A percentile compares a stretch with the other conserved stretches of the same genome.
Evolutionary conservation across 345 rosid genomes (phyloP).

Genomic region (Mangifera indica): DNA sequence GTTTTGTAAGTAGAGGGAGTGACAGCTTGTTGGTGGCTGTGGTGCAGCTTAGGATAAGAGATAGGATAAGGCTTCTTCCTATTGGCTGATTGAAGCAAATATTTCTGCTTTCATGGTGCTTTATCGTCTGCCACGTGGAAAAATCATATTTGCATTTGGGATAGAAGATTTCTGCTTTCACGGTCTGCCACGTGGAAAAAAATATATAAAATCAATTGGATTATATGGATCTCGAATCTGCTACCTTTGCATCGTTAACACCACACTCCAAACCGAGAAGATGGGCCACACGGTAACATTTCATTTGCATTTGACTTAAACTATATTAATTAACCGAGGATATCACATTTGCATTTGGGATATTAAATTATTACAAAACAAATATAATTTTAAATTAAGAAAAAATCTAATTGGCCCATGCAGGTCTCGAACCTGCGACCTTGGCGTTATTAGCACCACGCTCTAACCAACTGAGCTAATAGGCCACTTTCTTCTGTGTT

Average conservation of each 20-base stretch:
- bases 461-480: constrained; percentile 89
- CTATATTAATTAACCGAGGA: no score
- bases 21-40: constrained; percentile 30
- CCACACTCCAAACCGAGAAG: no score
- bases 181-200: no score
- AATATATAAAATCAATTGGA: no score
- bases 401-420: constrained; percentile 74
- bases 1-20: background rate
- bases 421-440: constrained; percentile 79
- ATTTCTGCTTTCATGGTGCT: constrained; percentile 22
- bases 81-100: constrained; percentile 55
- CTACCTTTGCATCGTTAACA: no score
- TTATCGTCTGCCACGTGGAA: constrained; percentile 81
- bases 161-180: no score
- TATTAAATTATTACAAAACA: no score
- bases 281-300: no score
- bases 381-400: no score
- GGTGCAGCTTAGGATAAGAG: constrained; percentile 56
- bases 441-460: constrained; percentile 98
- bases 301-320: no score
- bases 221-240: no score
- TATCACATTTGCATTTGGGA: no score
- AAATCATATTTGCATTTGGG: constrained; percentile 8
- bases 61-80: constrained; percentile 64
- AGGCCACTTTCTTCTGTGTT: constrained; percentile 28